Evolutionary conservation across 1,139 yeast genomes (phyloP), one percentile per base, ranked within the genome.

Genomic region (Taphrina communis): DNA sequence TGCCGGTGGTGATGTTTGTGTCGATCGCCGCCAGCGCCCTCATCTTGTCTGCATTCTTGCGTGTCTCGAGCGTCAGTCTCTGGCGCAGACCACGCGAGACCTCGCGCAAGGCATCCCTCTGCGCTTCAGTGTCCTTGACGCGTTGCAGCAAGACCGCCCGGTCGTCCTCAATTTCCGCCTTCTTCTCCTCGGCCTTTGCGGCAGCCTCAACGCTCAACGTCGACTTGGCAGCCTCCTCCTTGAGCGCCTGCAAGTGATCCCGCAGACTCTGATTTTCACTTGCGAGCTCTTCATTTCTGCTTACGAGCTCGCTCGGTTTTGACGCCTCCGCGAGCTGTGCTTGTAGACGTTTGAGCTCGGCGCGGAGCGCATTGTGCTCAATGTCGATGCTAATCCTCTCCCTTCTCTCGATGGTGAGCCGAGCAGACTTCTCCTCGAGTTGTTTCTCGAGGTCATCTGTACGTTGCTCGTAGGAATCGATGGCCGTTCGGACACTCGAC

Each of bases 11-110:
- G 25, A 39, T 19, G 36, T 38, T 58, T 8, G 25, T 21, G 62
- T 58, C 62, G 25, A 58, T 58, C 6, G 62, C 53, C 21, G 53
- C 62, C 48, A 58, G 62, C 11, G 62, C 62, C n/a, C 53, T 42
- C 48, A 50, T 53, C 46, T 52, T 63, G n/a, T 63, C 71, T 12
- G 60, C 69, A 19, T 48, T 41, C 12, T 55, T 70, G 44, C 65
- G 63, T 11, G 53, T 55, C 58, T 71, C 72, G 46, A 68, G 52
- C 41, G 63, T 66, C 36, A 69, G 70, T 17, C 73, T 65, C 44
- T 70, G 71, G 7, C 69, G 66, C n/a, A 72, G 55, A 11, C 70
- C 53, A 2, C 73, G 70, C 11, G 72, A 62, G 12, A 72, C 72
- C 14, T 70, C 66, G 12, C 70, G 68, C 19, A 72, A 60, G 8